Percentiles rank a stretch among this genome's conserved stretches.
Evolutionary conservation across 2,329 filamentous ascomycete genomes (phyloP).

Genomic region (Fusarium temperatum): DNA sequence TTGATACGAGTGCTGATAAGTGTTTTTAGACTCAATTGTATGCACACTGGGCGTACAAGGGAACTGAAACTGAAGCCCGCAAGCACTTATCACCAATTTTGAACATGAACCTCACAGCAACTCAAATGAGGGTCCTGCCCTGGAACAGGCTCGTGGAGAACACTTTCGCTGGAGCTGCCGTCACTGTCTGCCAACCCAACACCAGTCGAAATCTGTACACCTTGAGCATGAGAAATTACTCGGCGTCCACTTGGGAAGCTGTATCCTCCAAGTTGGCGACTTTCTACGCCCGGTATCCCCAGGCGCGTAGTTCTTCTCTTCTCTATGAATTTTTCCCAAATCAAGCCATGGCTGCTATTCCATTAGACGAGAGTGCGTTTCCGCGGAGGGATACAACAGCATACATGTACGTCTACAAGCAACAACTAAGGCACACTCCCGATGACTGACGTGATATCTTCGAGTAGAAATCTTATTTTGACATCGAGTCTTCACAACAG

Average conservation of each 20-base stretch:
- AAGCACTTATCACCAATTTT: fast-evolving
- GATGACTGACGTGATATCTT: not conserved
- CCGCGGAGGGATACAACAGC: not conserved
- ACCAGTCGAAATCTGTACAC: not conserved
- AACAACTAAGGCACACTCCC: fast-evolving
- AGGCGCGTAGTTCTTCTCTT: not conserved
- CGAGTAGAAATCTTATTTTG: not conserved
- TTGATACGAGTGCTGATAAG: not conserved
- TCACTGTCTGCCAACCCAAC: not conserved
- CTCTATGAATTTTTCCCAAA: not conserved
- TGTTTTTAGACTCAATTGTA: not conserved
- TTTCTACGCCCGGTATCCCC: not conserved
- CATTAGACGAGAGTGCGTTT: not conserved
- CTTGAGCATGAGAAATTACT: not conserved
- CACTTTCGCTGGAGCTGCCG: not conserved
- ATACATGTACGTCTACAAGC: not conserved
- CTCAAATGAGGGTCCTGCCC: fast-evolving
- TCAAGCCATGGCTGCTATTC: not conserved
- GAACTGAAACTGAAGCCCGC: not conserved
- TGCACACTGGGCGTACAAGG: not conserved
- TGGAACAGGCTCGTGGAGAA: not conserved
- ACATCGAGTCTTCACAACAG: not conserved
- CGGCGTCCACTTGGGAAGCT: not conserved
- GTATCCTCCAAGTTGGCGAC: not conserved
- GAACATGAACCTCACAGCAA: not conserved